These are phyloP conservation scores for Rubia occidens DNA, from an alignment of 305 asterid species.

Conservation along the genomic window DNA sequence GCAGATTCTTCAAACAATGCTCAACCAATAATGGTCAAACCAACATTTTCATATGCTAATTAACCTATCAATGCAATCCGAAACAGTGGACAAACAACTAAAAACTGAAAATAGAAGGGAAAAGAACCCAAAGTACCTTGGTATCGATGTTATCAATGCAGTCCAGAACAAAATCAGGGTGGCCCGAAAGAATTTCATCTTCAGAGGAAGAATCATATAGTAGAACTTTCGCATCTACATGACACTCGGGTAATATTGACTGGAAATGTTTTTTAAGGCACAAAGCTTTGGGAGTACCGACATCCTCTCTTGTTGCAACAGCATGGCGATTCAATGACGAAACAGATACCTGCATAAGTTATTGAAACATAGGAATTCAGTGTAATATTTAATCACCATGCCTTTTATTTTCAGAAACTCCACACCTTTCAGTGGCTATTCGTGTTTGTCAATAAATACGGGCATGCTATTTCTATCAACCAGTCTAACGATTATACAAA, in stretches of 20 bases:
- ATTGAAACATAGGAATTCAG: neutral
- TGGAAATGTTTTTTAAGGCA: constrained; percentile 82
- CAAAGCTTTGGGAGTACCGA: constrained; percentile 77
- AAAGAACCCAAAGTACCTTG: constrained; percentile 41
- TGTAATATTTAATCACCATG: neutral
- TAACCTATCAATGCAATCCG: neutral
- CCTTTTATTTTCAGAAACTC: neutral
- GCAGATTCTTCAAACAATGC: neutral
- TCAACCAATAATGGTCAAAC: neutral
- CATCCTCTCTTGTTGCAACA: constrained; percentile 95
- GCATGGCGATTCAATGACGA: constrained; percentile 96
- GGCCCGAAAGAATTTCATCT: constrained; percentile 82
- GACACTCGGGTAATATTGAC: constrained; percentile 82
- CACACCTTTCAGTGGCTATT: neutral
- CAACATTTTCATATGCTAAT: neutral
- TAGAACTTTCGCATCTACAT: constrained; percentile 70
- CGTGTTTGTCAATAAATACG: neutral
- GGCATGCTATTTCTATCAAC: neutral
- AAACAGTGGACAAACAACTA: neutral
- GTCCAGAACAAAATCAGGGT: constrained; percentile 84
- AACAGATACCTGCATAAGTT: constrained; percentile 65
- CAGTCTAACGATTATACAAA: neutral
- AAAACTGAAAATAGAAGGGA: constrained; percentile 3
- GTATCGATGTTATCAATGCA: constrained; percentile 97
- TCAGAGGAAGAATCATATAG: constrained; percentile 83